These are phyloP conservation scores for Pelagophyceae sp. DNA, from an alignment of 352 stramenopile species.

Conservation along the genomic window DNA sequence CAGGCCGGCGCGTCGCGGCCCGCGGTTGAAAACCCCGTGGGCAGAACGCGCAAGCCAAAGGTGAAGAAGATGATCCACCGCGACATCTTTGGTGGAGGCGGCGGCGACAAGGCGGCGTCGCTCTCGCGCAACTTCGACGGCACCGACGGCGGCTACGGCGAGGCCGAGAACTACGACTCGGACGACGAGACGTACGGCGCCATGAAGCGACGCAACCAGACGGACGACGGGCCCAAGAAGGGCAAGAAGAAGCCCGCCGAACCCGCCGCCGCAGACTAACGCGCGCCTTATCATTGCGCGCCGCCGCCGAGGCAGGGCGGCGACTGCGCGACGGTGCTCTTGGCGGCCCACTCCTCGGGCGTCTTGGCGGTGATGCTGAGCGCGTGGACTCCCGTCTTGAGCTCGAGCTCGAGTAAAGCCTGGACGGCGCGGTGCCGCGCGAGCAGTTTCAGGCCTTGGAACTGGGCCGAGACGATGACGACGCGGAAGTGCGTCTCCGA, in stretches of 20 bases:
- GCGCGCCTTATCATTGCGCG: not conserved
- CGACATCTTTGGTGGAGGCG: not conserved
- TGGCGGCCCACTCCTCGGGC: not conserved
- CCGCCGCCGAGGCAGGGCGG: not conserved
- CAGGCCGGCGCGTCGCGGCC: not conserved
- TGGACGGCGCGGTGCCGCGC: not conserved
- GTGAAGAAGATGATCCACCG: conserved; percentile 6
- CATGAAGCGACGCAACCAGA: not conserved
- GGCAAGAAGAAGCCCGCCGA: not conserved
- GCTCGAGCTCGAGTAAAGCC: not conserved
- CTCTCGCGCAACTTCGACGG: conserved; percentile 12
- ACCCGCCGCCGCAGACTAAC: not conserved
- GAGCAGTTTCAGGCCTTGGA: not conserved
- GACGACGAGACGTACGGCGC: conserved; percentile 18
- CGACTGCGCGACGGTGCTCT: not conserved
- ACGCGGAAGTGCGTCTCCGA: not conserved
- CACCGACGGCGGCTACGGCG: not conserved
- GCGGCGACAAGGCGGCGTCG: not conserved
- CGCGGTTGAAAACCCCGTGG: not conserved
- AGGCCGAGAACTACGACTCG: conserved; percentile 1
- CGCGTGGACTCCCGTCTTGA: not conserved
- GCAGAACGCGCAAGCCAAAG: not conserved
- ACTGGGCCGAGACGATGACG: not conserved
- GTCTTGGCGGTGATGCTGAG: not conserved
- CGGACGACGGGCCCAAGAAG: not conserved